Base-by-base conservation (phyloP, 768 basidiomycete genomes). In the Lepiota brunneoincarnata region DNA sequence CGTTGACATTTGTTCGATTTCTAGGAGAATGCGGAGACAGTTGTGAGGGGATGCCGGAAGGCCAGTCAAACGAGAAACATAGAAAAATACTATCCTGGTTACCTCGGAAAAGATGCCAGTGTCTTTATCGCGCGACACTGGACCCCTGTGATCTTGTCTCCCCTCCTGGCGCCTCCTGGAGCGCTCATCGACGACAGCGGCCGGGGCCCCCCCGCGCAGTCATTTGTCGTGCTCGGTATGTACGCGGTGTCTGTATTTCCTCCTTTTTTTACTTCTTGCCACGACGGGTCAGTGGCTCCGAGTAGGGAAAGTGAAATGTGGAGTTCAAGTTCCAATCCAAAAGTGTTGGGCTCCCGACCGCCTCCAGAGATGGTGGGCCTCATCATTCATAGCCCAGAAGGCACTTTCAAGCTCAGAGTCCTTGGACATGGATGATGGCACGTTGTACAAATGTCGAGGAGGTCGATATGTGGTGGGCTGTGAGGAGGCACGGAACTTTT, bases 361-460 rank as follows among this genome's bases (percentile, higher is more conserved):
- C 31, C 80, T 78, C 18, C 86, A 79, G 39, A 89, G 72, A 51
- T 74, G 67, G 59, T 87, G 84, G 0, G 82, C 76, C 67, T 91
- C 87, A 28, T 83, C 79, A 49, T 87, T 80, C 86, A 89, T 89
- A 31, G 76, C 80, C 14, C 82, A 79, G n/a, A 88, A 75, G 55
- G 86, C 87, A 49, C 82, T 77, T 54, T 90, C 87, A 3, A 86
- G 70, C 37, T 80, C 78, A 1, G 74, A 73, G 73, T 83, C 80
- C 6, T 68, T 64, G 50, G 66, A 63, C 49, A 44, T 48, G 31
- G 60, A 24, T 42, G 41, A 44, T 28, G 45, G 36, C 15, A 47
- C 39, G 2, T 38, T 26, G 14, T 38, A 46, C 15, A 40, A 21
- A 1, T 51, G 23, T 37, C 42, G 37, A 2, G 49, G 23, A 14